These are phyloP conservation scores for Colletotrichum sp. DNA, from an alignment of 2,329 filamentous ascomycete genomes.

Conservation along the genomic window DNA sequence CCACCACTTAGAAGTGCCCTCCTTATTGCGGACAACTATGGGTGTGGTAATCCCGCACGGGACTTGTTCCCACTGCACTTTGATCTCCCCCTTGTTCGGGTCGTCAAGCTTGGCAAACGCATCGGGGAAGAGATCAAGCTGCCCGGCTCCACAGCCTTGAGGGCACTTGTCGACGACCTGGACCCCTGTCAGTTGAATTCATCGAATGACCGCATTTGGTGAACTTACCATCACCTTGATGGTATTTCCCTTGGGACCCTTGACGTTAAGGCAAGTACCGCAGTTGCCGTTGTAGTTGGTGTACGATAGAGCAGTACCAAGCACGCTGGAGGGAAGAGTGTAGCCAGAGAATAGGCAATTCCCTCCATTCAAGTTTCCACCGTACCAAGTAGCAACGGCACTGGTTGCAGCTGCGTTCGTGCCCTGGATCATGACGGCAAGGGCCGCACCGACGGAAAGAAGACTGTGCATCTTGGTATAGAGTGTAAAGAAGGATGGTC, in stretches of 20 bases:
- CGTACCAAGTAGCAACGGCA: constrained; percentile 8
- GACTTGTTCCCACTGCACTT: constrained; percentile 53
- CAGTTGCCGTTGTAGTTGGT: constrained; percentile 15
- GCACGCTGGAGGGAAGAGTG: background rate
- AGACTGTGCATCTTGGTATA: background rate
- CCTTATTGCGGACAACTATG: constrained; percentile 58
- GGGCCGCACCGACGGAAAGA: background rate
- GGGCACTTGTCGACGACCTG: constrained; percentile 64
- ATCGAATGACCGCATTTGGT: background rate
- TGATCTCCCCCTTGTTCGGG: constrained; percentile 50
- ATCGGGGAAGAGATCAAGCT: constrained; percentile 60
- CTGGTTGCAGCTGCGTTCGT: constrained; percentile 7
- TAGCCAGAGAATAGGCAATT: constrained; percentile 10
- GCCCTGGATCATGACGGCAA: constrained; percentile 4
- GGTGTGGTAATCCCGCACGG: constrained; percentile 55
- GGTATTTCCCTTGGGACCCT: constrained; percentile 11
- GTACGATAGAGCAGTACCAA: constrained; percentile 7
- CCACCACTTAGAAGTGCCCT: constrained; percentile 43
- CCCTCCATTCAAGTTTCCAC: constrained; percentile 6
- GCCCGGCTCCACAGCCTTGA: constrained; percentile 51
- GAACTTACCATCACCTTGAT: constrained; percentile 13
- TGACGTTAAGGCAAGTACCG: constrained; percentile 11
- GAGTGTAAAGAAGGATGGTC: background rate
- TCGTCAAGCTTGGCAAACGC: constrained; percentile 54
- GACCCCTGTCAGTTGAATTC: background rate